Base-by-base conservation (phyloP, 768 basidiomycete genomes). In the Lactarius indigo region DNA sequence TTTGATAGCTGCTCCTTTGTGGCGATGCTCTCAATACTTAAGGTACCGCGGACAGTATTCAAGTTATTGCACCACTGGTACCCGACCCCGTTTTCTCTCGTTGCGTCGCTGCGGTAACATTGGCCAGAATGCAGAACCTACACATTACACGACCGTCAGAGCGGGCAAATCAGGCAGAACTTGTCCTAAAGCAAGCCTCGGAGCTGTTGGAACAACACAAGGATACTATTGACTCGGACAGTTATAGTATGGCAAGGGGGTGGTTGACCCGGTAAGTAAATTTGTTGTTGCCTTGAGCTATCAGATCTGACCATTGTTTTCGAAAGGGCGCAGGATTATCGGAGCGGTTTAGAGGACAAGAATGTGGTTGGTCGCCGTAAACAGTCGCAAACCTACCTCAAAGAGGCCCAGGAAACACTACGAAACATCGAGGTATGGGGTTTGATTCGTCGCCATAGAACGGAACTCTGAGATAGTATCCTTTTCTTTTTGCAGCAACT, bases 401-500 rank as follows among this genome's bases (percentile, higher is more conserved):
- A 52, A n/a, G n/a, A 66, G 30, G 65, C 61, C 28, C 61, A 39
- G 17, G 65, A 62, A 37, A 58, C 65, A 3, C 13, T 61, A 12
- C 8, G 15, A 50, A 41, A 15, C 1, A 58, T 66, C 18, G 13
- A 62, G 65, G 65, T 66, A 33, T 15, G 56, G 5, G 12, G 3
- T 6, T 37, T 28, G 31, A 57, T 50, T 5, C 12, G 10, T 62
- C 28, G 28, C 23, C 31, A 18, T 5, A 23, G n/a, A 41, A 50
- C 58, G 37, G 17, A 23, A 57, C 13, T 10, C 20, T 62, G 60
- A 62, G 2, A 28, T 10, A 18, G 12, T 37, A 37, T 37, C 35
- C 35, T 28, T 26, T 23, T 31, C 35, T 20, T 35, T 31, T 31
- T 2, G 15, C 23, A 66, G 65, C 8, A 58, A 33, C 60, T 66